Base-by-base conservation (phyloP, 192 early-diverging fungal genomes). In the Phlyctochytrium planicorne region DNA sequence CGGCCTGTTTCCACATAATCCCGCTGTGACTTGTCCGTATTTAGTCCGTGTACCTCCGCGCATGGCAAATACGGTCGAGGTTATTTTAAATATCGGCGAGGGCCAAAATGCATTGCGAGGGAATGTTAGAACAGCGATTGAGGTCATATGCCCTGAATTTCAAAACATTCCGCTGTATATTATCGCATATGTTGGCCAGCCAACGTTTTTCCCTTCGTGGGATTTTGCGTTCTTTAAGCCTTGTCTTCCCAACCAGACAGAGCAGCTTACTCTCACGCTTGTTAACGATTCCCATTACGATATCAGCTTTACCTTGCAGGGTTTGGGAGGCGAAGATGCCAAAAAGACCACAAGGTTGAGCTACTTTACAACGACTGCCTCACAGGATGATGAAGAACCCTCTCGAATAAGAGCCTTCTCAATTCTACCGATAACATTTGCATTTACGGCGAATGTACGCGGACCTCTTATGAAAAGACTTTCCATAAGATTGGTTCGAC, bases 131-230 rank as follows among this genome's bases (percentile, higher is more conserved):
- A 78, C 79, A 2, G 77, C 75, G 2, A 82, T 87, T 16, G 83
- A 86, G 66, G 72, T 85, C 14, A 77, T 82, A 27, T 87, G 85
- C 60, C 83, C 81, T n/a, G 85, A 83, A 59, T 87, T 87, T 68
- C 79, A 86, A 64, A 83, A 82, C 50, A 79, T 85, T 47, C 81
- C 78, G 4, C 47, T 86, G 3, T 70, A 74, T 33, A 73, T 87
- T 27, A 68, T 66, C 3, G 85, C 79, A 24, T 87, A 72, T 56
- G 69, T 85, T 37, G 85, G 85, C 17, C 79, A 82, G 25, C 81
- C 85, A 2, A 23, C 85, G 3, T 82, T 75, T 60, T 83, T 85
- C 52, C 84, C 81, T 20, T 30, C 63, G 0, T 87, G 81, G 79
- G 81, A 87, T 20, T 77, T 69, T 37, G 78, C 64, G 1, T 87